Base-by-base conservation (phyloP, 805 yeast species). In the Wickerhamomyces bisporus region DNA sequence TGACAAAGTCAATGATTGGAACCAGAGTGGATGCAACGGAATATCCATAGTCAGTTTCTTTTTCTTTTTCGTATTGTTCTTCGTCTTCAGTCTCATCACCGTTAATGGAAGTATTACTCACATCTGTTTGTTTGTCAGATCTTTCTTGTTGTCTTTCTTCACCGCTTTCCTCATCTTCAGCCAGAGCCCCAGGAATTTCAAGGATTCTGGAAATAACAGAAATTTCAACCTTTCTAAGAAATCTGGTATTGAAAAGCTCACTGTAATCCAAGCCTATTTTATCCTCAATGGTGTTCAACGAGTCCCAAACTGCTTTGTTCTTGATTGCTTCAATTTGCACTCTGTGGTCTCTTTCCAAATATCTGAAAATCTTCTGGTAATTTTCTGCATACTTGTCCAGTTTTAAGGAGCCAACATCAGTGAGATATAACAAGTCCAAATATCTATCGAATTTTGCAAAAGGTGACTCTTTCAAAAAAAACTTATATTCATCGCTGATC, bases 1-100 rank as follows among this genome's bases (percentile, higher is more conserved):
- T 82, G 6, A 73, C 83, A 65, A 75, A 82, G 55, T 82, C 91
- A 23, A 82, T 48, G 1, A 79, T 42, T 1, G 91, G 88, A 1
- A 81, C 85, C 38, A 82, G 53, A 0, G 85, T 71, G 0, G 78
- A 66, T 35, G 73, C 70, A 5, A 73, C 72, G 5, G 55, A 48
- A 43, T 64, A 78, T 31, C 69, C 74, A 11, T 64, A 71, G 11
- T 38, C 27, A 14, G 19, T n/a, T 18, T 6, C 25, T n/a, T n/a
- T n/a, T n/a, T n/a, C n/a, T n/a, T n/a, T n/a, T n/a, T n/a, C n/a
- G n/a, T n/a, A n/a, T n/a, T n/a, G n/a, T 16, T 20, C 24, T 24
- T 35, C 7, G 13, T 16, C 25, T 6, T 5, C 16, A 2, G 27
- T 6, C 16, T 15, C 17, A 21, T 21, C 24, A 21, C 10, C 10